phyloP scores from a whole-genome alignment of 2,329 filamentous ascomycete species.

The Leptographium wingfieldii region DNA sequence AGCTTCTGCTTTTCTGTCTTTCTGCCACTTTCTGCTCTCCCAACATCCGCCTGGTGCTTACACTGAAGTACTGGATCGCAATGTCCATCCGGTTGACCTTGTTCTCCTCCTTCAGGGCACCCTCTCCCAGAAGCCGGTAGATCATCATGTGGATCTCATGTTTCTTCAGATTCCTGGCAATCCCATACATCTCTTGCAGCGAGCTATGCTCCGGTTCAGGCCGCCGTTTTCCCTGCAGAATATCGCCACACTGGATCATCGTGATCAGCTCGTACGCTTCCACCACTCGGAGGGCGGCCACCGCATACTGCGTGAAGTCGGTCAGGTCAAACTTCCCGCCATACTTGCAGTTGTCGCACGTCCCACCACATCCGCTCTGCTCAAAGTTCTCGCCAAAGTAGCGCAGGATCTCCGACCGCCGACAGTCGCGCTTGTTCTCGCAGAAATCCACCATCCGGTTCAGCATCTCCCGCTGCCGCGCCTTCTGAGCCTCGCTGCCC shows the following conservation, averaged over 20 bases:
- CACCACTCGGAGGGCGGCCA: constrained; percentile 58
- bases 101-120: constrained; percentile 60
- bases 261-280: constrained; percentile 51
- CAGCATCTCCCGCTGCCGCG: constrained; percentile 75
- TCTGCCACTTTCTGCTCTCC: too few species aligned
- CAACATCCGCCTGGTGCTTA: constrained; percentile 24
- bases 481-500: constrained; percentile 63
- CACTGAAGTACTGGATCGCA: constrained; percentile 59
- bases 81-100: constrained; percentile 52
- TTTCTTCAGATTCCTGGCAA: constrained; percentile 56
- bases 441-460: constrained; percentile 76
- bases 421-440: constrained; percentile 78
- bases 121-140: constrained; percentile 59
- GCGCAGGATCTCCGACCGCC: constrained; percentile 74
- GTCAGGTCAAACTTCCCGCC: constrained; percentile 55
- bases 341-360: constrained; percentile 83
- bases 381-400: constrained; percentile 88
- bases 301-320: constrained; percentile 67
- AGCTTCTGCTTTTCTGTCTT: too few species aligned
- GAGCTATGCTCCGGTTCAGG: constrained; percentile 34
- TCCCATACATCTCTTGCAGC: constrained; percentile 46
- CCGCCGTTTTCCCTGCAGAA: constrained; percentile 59
- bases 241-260: constrained; percentile 68
- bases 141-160: constrained; percentile 78
- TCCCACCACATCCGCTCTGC: constrained; percentile 54